Evolutionary conservation across 805 yeast species (phyloP).

Genomic region (Saturnispora ahearnii): DNA sequence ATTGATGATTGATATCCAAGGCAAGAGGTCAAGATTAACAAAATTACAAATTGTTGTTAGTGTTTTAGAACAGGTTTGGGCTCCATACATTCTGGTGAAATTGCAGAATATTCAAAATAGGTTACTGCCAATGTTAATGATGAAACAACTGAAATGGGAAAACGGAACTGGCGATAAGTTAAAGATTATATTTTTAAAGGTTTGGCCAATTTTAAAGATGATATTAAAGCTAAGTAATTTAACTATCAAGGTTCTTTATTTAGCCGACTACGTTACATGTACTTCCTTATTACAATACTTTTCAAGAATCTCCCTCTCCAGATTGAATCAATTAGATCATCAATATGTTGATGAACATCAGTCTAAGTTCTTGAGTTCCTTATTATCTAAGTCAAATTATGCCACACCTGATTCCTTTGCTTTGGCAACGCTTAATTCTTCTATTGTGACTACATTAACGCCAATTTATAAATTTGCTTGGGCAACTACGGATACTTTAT

Average conservation of each 20-base stretch:
- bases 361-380: constrained; percentile 7
- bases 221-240: constrained; percentile 41
- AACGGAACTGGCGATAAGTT: not conserved
- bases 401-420: not conserved
- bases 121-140: constrained; percentile 48
- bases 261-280: constrained; percentile 58
- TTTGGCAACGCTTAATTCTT: constrained; percentile 6
- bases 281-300: constrained; percentile 54
- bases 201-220: constrained; percentile 54
- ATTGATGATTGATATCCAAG: constrained; percentile 14
- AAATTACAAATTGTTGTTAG: constrained; percentile 44
- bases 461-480: constrained; percentile 23
- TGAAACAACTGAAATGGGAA: constrained; percentile 29
- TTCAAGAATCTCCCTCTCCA: constrained; percentile 54
- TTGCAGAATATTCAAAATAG: constrained; percentile 54
- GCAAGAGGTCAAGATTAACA: constrained; percentile 35
- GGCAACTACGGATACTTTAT: constrained; percentile 33
- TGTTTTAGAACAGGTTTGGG: constrained; percentile 50
- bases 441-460: not conserved
- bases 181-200: constrained; percentile 35
- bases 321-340: constrained; percentile 47
- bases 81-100: constrained; percentile 64
- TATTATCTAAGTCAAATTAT: not conserved
- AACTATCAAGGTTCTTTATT: constrained; percentile 49
- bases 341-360: constrained; percentile 28